Percentiles rank a stretch among this genome's conserved stretches.
phyloP scores from a whole-genome alignment of 2,329 filamentous ascomycete species.

The Nothophaeocryptopus gaeumannii region DNA sequence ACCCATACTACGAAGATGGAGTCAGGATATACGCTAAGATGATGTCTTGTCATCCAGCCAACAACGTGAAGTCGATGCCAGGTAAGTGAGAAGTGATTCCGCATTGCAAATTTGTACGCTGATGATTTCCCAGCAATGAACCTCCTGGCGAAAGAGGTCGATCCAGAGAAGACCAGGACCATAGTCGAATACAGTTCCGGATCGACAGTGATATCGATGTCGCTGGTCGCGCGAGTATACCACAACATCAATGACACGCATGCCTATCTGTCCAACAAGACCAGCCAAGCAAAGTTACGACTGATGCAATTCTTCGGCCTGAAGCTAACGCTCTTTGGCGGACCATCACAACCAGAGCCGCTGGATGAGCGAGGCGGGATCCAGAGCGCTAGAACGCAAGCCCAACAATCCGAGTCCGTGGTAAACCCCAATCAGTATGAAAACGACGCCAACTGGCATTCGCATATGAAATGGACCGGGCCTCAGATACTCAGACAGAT shows the following conservation, averaged over 20 bases:
- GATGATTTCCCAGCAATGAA: constrained; percentile 16
- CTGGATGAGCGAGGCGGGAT: constrained; percentile 55
- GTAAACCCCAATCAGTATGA: constrained; percentile 78
- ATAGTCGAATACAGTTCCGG: constrained; percentile 62
- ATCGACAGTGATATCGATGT: constrained; percentile 61
- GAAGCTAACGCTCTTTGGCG: constrained; percentile 55
- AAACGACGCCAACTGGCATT: constrained; percentile 76
- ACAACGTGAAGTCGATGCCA: constrained; percentile 64
- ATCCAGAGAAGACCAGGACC: constrained; percentile 41
- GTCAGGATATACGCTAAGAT: constrained; percentile 65
- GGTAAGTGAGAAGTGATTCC: constrained; percentile 36
- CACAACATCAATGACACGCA: constrained; percentile 52
- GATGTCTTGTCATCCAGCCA: constrained; percentile 62
- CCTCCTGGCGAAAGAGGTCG: constrained; percentile 15
- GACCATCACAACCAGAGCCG: constrained; percentile 58
- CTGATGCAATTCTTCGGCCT: constrained; percentile 61
- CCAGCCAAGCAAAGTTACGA: constrained; percentile 51
- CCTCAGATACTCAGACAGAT: constrained; percentile 80
- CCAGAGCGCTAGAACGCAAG: constrained; percentile 45
- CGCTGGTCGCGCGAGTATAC: constrained; percentile 52
- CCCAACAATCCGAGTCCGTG: constrained; percentile 42
- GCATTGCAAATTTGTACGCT: no score
- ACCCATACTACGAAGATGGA: constrained; percentile 57
- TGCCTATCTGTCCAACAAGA: constrained; percentile 61
- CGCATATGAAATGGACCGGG: constrained; percentile 76